These are phyloP conservation scores for Bruguiera sexangula DNA, from an alignment of 345 rosid species.

Conservation along the genomic window DNA sequence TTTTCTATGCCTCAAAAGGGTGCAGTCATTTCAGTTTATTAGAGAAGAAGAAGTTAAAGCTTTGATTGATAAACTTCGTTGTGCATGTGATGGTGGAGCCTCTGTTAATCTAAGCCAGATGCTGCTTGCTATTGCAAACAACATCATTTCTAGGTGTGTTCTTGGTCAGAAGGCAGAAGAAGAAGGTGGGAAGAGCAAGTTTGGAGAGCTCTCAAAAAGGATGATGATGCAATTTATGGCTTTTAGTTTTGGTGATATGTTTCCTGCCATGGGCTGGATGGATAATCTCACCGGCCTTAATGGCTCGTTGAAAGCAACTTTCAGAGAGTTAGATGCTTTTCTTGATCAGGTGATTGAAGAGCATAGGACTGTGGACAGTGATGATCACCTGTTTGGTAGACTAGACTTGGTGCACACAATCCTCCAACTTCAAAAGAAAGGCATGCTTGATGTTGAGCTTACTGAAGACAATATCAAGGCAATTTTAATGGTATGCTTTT, in stretches of 20 bases:
- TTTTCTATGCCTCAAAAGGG: constrained; percentile 17
- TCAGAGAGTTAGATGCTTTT: constrained; percentile 2
- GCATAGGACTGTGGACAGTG: not conserved
- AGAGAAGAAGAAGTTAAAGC: constrained; percentile 7
- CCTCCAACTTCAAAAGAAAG: constrained; percentile 8
- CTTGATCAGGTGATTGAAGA: constrained; percentile 13
- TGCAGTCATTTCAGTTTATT: constrained; percentile 3
- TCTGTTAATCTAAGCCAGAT: constrained; percentile 17
- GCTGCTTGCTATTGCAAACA: constrained; percentile 8
- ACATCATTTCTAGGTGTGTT: constrained; percentile 8
- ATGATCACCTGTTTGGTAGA: constrained; percentile 2
- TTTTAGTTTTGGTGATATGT: constrained; percentile 11
- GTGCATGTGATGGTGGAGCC: not conserved
- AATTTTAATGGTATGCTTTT: constrained; percentile 1
- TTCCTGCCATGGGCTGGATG: constrained; percentile 13
- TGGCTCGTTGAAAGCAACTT: not conserved
- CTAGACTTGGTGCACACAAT: constrained; percentile 17
- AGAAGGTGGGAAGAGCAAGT: not conserved
- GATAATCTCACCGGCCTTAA: constrained; percentile 7
- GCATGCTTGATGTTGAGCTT: constrained; percentile 7
- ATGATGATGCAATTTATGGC: not conserved
- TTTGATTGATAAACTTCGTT: constrained; percentile 10
- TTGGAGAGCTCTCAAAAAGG: constrained; percentile 11
- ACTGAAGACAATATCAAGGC: constrained; percentile 12
- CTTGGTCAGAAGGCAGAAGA: constrained; percentile 10